phyloP scores from a whole-genome alignment of 2,329 filamentous ascomycete species.

The Zopfia rhizophila region DNA sequence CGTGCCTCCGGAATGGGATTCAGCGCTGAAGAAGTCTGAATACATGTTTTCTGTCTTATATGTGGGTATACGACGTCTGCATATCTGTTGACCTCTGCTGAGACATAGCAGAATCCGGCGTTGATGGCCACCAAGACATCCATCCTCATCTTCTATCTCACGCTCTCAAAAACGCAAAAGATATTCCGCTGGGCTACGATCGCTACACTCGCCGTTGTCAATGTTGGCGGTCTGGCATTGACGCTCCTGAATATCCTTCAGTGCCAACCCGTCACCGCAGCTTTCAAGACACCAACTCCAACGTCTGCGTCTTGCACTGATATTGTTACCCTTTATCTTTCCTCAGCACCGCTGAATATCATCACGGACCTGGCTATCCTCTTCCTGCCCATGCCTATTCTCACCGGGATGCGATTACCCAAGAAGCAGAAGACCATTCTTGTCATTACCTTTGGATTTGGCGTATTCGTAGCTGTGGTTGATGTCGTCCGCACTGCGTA shows the following conservation, averaged over 20 bases:
- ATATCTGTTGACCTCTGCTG: slow-evolving; percentile 18
- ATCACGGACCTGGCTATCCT: slow-evolving; percentile 90
- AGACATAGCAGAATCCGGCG: slow-evolving; percentile 75
- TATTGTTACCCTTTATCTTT: slow-evolving; percentile 72
- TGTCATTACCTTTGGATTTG: slow-evolving; percentile 85
- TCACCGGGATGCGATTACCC: slow-evolving; percentile 87
- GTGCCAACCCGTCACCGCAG: slow-evolving; percentile 78
- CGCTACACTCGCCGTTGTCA: slow-evolving; percentile 79
- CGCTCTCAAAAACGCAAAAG: slow-evolving; percentile 80
- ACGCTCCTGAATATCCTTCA: slow-evolving; percentile 90
- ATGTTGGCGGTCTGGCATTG: slow-evolving; percentile 78
- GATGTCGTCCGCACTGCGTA: slow-evolving; percentile 93
- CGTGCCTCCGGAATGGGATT: slow-evolving; percentile 63
- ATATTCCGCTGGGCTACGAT: slow-evolving; percentile 86
- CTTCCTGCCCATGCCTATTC: slow-evolving; percentile 85
- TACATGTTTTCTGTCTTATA: slow-evolving; percentile 72
- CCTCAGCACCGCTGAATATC: slow-evolving; percentile 89
- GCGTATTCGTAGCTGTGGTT: slow-evolving; percentile 86
- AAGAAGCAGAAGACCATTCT: slow-evolving; percentile 88
- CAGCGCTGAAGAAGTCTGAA: slow-evolving; percentile 65
- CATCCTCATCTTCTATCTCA: slow-evolving; percentile 90
- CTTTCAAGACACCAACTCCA: slow-evolving; percentile 66
- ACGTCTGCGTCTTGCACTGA: slow-evolving; percentile 65
- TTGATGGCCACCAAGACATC: slow-evolving; percentile 93
- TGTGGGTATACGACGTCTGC: slow-evolving; percentile 48